Percentiles rank a stretch among this genome's conserved stretches.
These are phyloP conservation scores for Euptelea pleiosperma DNA, from an alignment of 164 flowering plant genomes.

Conservation along the genomic window DNA sequence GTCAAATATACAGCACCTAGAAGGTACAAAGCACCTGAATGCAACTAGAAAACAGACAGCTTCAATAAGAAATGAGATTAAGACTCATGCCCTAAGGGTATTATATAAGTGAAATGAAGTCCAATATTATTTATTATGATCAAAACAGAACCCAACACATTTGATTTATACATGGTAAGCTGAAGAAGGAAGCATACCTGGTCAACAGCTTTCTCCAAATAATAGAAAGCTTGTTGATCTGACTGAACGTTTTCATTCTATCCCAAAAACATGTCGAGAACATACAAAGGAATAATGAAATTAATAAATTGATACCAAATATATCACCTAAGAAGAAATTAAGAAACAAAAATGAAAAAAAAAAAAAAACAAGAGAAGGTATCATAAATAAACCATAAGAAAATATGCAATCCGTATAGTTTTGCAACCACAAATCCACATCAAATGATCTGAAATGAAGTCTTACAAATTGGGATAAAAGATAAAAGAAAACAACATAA, in stretches of 20 bases:
- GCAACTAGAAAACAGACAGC: conserved; percentile 53
- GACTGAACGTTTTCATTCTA: conserved; percentile 71
- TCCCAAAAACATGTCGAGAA: conserved; percentile 11
- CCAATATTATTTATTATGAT: not conserved
- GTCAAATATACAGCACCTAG: conserved; percentile 81
- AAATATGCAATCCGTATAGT: too few species aligned
- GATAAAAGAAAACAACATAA: too few species aligned
- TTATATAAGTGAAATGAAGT: not conserved
- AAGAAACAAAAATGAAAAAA: not conserved
- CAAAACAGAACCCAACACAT: not conserved
- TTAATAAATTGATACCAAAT: not conserved
- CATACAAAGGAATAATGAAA: not conserved
- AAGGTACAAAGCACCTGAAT: conserved; percentile 93
- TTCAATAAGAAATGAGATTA: conserved; percentile 20
- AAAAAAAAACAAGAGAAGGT: not conserved
- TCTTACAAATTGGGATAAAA: too few species aligned
- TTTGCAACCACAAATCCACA: too few species aligned
- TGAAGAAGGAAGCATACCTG: conserved; percentile 50
- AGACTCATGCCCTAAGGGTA: not conserved
- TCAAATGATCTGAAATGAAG: too few species aligned
- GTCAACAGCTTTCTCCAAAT: conserved; percentile 88
- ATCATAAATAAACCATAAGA: not conserved
- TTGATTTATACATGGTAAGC: not conserved
- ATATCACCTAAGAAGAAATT: not conserved
- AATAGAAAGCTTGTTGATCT: conserved; percentile 85